These are phyloP conservation scores for Solanum commersonii DNA, from an alignment of 257 asterid species.

Conservation along the genomic window DNA sequence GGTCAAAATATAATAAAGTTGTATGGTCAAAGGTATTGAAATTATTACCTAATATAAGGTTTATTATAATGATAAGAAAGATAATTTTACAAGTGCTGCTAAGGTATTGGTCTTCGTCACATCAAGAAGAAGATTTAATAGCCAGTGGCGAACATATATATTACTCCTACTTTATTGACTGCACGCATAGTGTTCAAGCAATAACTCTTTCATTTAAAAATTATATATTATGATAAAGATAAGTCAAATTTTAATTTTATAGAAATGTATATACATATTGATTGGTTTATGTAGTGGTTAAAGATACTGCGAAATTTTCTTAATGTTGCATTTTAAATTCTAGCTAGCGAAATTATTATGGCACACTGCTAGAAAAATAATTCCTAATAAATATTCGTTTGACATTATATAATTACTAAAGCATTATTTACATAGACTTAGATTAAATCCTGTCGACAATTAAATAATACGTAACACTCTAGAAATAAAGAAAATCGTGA, in stretches of 20 bases:
- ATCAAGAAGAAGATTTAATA: background rate
- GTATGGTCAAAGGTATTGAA: background rate
- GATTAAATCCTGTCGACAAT: background rate
- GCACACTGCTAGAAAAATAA: background rate
- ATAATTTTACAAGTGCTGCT: background rate
- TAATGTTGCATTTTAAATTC: background rate
- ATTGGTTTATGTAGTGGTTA: background rate
- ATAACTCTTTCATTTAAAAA: no score
- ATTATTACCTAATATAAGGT: background rate
- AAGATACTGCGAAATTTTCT: no score
- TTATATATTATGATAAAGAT: no score
- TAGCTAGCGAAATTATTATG: background rate
- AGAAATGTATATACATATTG: background rate
- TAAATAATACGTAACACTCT: no score
- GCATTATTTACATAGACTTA: no score
- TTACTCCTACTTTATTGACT: background rate
- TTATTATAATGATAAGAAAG: background rate
- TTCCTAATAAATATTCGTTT: no score
- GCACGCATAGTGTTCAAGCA: no score
- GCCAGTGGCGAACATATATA: background rate
- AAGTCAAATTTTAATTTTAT: no score
- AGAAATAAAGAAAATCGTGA: background rate
- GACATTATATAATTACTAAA: background rate
- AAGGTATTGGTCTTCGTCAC: background rate
- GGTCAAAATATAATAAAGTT: background rate